A percentile compares a stretch with the other conserved stretches of the same genome.
phyloP scores from a whole-genome alignment of 176 grass and related monocot species.

The Pontederia paniculata region DNA sequence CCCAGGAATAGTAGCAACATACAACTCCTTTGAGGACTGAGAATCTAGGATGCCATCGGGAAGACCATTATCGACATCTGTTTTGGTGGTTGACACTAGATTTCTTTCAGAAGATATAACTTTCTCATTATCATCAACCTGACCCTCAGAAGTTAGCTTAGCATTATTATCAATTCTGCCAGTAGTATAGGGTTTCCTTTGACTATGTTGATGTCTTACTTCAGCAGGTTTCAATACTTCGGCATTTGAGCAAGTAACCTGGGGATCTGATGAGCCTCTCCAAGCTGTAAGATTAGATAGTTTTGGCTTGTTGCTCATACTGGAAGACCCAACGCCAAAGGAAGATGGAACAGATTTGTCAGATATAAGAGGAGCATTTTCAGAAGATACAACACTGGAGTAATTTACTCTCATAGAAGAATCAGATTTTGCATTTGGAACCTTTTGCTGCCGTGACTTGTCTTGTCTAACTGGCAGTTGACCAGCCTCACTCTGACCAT shows the following conservation, averaged over 20 bases:
- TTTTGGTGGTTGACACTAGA: conserved; percentile 18
- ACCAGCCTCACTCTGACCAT: conserved; percentile 30
- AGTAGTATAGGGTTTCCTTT: conserved; percentile 26
- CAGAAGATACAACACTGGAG: conserved; percentile 9
- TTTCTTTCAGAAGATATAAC: conserved; percentile 21
- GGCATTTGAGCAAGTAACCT: conserved; percentile 24
- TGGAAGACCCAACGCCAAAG: conserved; percentile 13
- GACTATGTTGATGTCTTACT: conserved; percentile 20
- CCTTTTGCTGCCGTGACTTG: conserved; percentile 26
- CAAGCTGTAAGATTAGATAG: conserved; percentile 8
- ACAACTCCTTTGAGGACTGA: conserved; percentile 12
- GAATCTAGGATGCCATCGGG: conserved; percentile 2
- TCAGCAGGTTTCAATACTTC: conserved; percentile 15
- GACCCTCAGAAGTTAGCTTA: conserved; percentile 25
- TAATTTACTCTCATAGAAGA: conserved; percentile 25
- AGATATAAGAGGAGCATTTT: conserved; percentile 12
- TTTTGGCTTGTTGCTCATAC: conserved; percentile 8
- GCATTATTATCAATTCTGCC: conserved; percentile 25
- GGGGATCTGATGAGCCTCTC: conserved; percentile 23
- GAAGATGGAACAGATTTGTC: not conserved
- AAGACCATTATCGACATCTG: conserved; percentile 22
- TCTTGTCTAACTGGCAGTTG: conserved; percentile 34
- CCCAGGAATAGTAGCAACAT: conserved; percentile 21
- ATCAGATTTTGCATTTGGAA: conserved; percentile 21
- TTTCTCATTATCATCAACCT: conserved; percentile 14